These are phyloP conservation scores for Dictyostelium intermedium DNA, from an alignment of 78 protist species.

Conservation along the genomic window DNA sequence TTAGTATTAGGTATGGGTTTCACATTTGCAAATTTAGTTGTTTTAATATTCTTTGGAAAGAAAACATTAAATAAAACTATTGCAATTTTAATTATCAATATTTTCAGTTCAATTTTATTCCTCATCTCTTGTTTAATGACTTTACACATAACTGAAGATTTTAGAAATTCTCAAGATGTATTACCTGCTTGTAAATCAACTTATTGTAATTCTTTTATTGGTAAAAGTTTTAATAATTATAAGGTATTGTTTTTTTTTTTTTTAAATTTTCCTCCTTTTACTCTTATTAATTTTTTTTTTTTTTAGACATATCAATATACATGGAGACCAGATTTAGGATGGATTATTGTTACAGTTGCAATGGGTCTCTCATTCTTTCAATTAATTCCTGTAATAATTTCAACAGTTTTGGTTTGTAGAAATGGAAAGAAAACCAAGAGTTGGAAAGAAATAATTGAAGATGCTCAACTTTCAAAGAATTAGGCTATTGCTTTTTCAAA, in stretches of 20 bases:
- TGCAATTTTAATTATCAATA: background rate
- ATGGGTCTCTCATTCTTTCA: background rate
- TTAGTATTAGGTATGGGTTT: background rate
- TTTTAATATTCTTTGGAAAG: background rate
- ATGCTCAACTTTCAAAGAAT: background rate
- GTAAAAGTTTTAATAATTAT: background rate
- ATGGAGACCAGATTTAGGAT: constrained; percentile 6
- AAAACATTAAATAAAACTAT: background rate
- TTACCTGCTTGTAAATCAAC: background rate
- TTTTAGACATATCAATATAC: background rate
- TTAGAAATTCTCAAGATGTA: background rate
- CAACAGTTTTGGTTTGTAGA: background rate
- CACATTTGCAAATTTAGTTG: background rate
- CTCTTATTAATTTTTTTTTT: too few relatives aligned
- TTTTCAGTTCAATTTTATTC: background rate
- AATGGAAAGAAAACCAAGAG: background rate
- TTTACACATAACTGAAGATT: background rate
- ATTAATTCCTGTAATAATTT: background rate
- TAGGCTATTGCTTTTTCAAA: too few relatives aligned
- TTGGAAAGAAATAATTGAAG: constrained; percentile 5
- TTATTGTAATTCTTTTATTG: constrained; percentile 6
- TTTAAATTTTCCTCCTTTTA: too few relatives aligned
- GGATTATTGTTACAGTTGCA: background rate
- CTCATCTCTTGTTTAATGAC: background rate
- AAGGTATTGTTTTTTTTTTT: background rate